Conservation (phyloP, 495 filamentous ascomycete species). For the Beverwykella pulmonaria region DNA sequence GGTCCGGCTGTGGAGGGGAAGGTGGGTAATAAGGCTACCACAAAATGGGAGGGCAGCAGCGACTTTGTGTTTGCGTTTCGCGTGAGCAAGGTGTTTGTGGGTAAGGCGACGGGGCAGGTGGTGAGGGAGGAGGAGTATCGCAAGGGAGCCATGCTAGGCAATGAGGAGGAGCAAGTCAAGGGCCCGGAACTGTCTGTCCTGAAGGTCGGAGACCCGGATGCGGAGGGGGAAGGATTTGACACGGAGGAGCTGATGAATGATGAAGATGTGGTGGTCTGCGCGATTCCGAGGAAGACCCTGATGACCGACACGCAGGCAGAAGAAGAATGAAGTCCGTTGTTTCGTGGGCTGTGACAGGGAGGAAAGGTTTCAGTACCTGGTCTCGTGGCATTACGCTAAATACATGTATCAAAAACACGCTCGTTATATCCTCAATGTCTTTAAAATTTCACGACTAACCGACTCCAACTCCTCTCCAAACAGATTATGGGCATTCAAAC, state of each 20-base stretch:
- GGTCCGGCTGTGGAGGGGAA: conserved; percentile 7
- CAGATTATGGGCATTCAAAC: too few species aligned
- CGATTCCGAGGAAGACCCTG: neutral
- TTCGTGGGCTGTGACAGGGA: too few species aligned
- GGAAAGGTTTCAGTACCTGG: too few species aligned
- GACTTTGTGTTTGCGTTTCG: conserved; percentile 26
- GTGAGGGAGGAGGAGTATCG: conserved; percentile 7
- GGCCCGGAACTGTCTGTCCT: neutral
- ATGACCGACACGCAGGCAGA: neutral
- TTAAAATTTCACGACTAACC: neutral
- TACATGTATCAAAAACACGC: too few species aligned
- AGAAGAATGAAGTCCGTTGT: neutral
- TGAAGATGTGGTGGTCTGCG: neutral
- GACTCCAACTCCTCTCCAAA: neutral
- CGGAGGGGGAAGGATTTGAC: neutral
- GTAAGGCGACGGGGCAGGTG: neutral
- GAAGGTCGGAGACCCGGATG: neutral
- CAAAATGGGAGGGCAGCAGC: conserved; percentile 5
- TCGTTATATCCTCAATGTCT: too few species aligned
- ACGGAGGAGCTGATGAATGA: neutral
- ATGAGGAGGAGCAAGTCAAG: neutral
- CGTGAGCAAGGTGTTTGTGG: conserved; percentile 1
- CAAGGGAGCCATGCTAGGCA: conserved; percentile 12
- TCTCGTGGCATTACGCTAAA: too few species aligned
- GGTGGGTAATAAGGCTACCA: neutral